Conservation (phyloP, 805 yeast genomes). For the Zygotorulaspora sp. region DNA sequence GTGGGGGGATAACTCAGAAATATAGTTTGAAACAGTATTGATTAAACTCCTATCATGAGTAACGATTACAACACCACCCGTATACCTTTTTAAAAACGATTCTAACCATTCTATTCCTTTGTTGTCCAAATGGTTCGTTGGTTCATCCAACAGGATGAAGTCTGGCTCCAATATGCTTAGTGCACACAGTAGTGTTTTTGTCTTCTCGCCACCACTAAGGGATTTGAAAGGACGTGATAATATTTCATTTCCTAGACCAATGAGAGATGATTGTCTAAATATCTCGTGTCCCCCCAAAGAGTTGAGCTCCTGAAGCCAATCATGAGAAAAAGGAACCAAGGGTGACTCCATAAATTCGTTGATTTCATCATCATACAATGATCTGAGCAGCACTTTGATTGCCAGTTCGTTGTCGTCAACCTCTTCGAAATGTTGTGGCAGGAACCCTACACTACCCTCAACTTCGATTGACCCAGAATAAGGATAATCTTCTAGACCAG, state of each 20-base stretch:
- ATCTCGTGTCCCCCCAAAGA: slow-evolving; percentile 18
- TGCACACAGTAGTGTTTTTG: slow-evolving; percentile 17
- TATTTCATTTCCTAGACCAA: slow-evolving; percentile 12
- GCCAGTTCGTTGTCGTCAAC: slow-evolving; percentile 15
- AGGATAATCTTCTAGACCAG: slow-evolving; percentile 32
- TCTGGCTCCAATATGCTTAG: slow-evolving; percentile 16
- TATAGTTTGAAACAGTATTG: slow-evolving; percentile 13
- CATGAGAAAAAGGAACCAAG: slow-evolving; percentile 11
- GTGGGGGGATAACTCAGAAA: slow-evolving; percentile 16
- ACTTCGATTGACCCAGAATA: slow-evolving; percentile 17
- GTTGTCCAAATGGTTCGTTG: slow-evolving; percentile 17
- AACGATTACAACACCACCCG: slow-evolving; percentile 14
- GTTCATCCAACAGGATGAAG: slow-evolving; percentile 17
- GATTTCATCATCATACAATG: slow-evolving; percentile 13
- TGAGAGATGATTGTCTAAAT: slow-evolving; percentile 13
- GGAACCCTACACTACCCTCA: slow-evolving; percentile 17
- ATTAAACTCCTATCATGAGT: slow-evolving; percentile 17
- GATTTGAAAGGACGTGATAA: slow-evolving; percentile 14
- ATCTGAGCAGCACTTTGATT: slow-evolving; percentile 12
- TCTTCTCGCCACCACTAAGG: slow-evolving; percentile 18
- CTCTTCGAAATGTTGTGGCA: slow-evolving; percentile 19
- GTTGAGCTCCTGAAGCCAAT: slow-evolving; percentile 18
- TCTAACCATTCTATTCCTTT: slow-evolving; percentile 17
- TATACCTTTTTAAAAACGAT: slow-evolving; percentile 10
- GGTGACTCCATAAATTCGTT: slow-evolving; percentile 10